Evolutionary conservation across 129 eudicot species (phyloP).

Genomic region (Pulicaria dysenterica): DNA sequence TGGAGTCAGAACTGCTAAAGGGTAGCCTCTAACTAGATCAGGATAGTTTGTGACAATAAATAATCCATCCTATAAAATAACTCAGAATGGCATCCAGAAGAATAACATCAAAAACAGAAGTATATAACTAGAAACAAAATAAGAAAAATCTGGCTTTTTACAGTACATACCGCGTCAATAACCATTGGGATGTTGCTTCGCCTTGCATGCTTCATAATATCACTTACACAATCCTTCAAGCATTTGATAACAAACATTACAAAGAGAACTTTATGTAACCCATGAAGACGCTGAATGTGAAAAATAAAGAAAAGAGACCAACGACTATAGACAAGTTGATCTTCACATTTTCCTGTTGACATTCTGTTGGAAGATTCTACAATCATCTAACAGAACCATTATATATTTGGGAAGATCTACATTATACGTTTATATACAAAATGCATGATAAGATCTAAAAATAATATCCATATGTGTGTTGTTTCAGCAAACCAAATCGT

Average conservation of each 20-base stretch:
- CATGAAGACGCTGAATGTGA: conserved; percentile 6
- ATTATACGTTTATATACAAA: conserved; percentile 6
- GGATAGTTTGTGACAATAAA: conserved; percentile 84
- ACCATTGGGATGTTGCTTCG: conserved; percentile 86
- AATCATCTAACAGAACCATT: neutral
- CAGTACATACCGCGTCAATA: conserved; percentile 83
- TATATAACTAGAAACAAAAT: conserved; percentile 18
- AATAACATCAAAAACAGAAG: conserved; percentile 16
- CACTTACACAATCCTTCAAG: conserved; percentile 81
- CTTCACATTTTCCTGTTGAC: too few relatives aligned
- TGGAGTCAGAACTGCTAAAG: conserved; percentile 87
- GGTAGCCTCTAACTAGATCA: conserved; percentile 79
- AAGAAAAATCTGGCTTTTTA: neutral
- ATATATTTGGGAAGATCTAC: neutral
- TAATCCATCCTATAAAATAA: conserved; percentile 76
- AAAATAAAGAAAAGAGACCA: neutral
- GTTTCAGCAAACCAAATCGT: neutral
- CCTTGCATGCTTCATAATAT: conserved; percentile 85
- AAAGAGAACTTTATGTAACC: neutral
- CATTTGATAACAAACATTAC: conserved; percentile 15
- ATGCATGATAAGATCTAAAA: neutral
- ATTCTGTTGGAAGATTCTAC: too few relatives aligned
- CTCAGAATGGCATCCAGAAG: conserved; percentile 15
- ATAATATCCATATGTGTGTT: neutral
- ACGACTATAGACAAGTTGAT: neutral